phyloP scores from a whole-genome alignment of 495 filamentous ascomycete genomes.

The Penicillium maclennaniae region DNA sequence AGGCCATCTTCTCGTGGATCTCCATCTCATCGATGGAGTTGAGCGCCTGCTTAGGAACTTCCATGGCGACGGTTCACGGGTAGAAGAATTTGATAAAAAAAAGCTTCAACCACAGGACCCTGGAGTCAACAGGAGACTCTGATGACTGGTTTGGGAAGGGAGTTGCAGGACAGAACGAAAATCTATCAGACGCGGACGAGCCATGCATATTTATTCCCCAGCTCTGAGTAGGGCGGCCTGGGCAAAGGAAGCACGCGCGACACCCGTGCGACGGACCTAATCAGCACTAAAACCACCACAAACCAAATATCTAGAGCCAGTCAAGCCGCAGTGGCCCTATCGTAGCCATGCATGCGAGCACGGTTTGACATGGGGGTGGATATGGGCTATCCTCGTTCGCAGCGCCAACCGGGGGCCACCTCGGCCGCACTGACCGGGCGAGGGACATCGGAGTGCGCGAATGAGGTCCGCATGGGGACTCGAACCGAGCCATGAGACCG shows the following conservation, averaged over 20 bases:
- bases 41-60: constrained; percentile 31
- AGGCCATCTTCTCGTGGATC: constrained; percentile 63
- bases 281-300: neutral
- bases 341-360: constrained; percentile 8
- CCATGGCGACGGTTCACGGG: constrained; percentile 8
- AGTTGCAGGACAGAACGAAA: neutral
- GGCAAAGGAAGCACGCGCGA: neutral
- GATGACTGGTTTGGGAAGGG: neutral
- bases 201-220: neutral
- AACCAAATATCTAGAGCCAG: neutral
- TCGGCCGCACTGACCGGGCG: constrained; percentile 8
- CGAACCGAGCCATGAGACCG: neutral
- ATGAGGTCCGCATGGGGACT: neutral
- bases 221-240: too few species aligned
- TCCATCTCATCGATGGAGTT: constrained; percentile 50
- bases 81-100: neutral
- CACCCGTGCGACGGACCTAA: neutral
- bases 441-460: neutral
- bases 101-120: neutral
- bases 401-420: constrained; percentile 3
- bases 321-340: constrained; percentile 3
- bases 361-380: constrained; percentile 9
- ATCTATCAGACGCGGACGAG: neutral
- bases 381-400: constrained; percentile 5
- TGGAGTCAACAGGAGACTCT: neutral